Conservation (phyloP, 1,284 basidiomycete species). For the Leucocoprinus gongylophorus region DNA sequence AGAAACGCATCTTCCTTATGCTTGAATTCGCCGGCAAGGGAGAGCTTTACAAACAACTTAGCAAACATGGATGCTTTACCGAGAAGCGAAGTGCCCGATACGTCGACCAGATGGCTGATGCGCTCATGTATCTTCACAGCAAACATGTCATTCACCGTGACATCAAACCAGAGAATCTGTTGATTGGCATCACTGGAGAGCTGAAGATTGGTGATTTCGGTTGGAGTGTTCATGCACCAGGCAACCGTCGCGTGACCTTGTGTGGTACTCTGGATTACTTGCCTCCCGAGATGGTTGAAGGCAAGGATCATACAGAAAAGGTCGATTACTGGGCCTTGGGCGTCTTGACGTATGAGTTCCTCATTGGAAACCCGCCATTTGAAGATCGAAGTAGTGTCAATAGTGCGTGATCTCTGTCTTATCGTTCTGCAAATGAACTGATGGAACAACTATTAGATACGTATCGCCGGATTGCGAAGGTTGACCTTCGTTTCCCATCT, state of each 20-base stretch:
- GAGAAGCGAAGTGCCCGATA: conserved; percentile 86
- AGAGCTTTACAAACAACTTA: conserved; percentile 93
- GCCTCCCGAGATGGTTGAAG: conserved; percentile 98
- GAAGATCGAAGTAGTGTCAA: conserved; percentile 77
- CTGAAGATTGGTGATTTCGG: conserved; percentile 99
- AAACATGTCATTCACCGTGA: conserved; percentile 99
- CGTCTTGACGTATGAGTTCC: conserved; percentile 93
- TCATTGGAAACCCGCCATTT: conserved; percentile 90
- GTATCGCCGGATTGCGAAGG: conserved; percentile 76
- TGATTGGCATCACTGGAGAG: conserved; percentile 93
- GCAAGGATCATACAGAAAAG: conserved; percentile 77
- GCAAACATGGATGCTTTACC: conserved; percentile 78
- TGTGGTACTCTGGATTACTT: conserved; percentile 97
- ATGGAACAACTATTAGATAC: conserved; percentile 50
- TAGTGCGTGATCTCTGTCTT: conserved; percentile 39
- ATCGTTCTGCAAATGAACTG: neutral
- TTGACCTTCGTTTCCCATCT: conserved; percentile 72
- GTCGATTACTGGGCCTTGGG: conserved; percentile 98
- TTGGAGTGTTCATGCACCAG: conserved; percentile 97
- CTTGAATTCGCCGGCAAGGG: conserved; percentile 95
- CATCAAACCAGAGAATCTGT: conserved; percentile 97
- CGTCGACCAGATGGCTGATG: conserved; percentile 98
- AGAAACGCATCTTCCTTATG: conserved; percentile 97
- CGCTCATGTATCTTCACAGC: conserved; percentile 84
- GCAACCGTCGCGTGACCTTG: conserved; percentile 81